phyloP scores from a whole-genome alignment of 192 early-diverging fungal species.

The Umbelopsis sp. region DNA sequence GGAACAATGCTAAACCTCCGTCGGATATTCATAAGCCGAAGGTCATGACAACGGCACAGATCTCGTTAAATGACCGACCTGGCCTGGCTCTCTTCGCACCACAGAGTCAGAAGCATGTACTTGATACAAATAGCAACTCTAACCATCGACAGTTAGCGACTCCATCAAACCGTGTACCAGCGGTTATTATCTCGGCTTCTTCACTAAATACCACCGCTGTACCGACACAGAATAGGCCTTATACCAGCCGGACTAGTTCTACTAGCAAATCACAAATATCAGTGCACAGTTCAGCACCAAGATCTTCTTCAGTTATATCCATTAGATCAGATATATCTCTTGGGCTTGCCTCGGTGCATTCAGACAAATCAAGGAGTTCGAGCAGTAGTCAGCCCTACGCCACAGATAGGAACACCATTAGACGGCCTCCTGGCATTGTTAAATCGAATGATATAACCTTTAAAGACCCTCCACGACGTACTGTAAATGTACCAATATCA shows the following conservation, averaged over 20 bases:
- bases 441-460: neutral
- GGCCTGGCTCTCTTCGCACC: conserved; percentile 1
- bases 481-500: neutral
- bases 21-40: conserved; percentile 7
- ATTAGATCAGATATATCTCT: neutral
- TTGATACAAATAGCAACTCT: neutral
- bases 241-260: neutral
- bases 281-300: neutral
- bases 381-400: neutral
- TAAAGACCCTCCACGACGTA: neutral
- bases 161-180: conserved; percentile 1
- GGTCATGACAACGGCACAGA: conserved; percentile 7
- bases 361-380: neutral
- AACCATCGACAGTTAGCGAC: neutral
- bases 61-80: conserved; percentile 2
- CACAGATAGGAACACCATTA: neutral
- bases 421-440: neutral
- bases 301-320: neutral
- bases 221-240: neutral
- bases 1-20: conserved; percentile 16
- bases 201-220: neutral
- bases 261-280: neutral
- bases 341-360: conserved; percentile 1
- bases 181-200: neutral
- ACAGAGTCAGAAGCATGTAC: neutral